Evolutionary conservation across 2,329 filamentous ascomycete species (phyloP), one percentile per base, ranked within the genome.

Genomic region (Phialophora chinensis): DNA sequence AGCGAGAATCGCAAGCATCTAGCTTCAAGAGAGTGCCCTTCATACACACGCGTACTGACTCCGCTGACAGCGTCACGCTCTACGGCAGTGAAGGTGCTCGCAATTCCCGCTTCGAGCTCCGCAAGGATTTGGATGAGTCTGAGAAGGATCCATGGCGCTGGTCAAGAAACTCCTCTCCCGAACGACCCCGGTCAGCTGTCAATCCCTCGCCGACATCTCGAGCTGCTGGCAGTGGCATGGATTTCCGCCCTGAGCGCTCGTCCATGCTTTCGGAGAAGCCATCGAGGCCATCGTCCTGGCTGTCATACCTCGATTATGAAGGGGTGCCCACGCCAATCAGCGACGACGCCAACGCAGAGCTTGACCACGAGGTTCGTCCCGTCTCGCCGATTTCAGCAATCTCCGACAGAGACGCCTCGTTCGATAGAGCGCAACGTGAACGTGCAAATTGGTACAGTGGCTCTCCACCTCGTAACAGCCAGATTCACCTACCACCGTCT

Each of bases 21-120:
- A 63, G 61, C 23, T 63, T 62, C 29, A 70, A 63, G 56, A 85
- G 85, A 0, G 83, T 97, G 58, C 89, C 93, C 0, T 97, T 96
- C 77, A 86, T 91, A 78, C 89, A 95, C 75, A 96, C 91, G 0
- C 87, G 93, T 38, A 84, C 82, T 17, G 81, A 85, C 55, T 91
- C 88, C 2, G 84, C 85, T 11, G 84, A 85, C 35, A 87, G 86
- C 3, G 65, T 73, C 25, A 69, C 67, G 2, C 66, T 70, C 12
- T 69, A 71, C 57, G 68, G 66, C 31, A 69, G 65, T 20, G 66
- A 72, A 14, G 63, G 58, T 50, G 71, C 72, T 38, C 70, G 67
- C 53, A 67, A 68, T 44, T 73, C 71, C 3, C 60, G 71, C 31
- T 49, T 68, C 10, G 69, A 69, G 20, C 56, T 73, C 23, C 68